phyloP scores from a whole-genome alignment of 352 stramenopile species.

The Phytophthora parvispora region DNA sequence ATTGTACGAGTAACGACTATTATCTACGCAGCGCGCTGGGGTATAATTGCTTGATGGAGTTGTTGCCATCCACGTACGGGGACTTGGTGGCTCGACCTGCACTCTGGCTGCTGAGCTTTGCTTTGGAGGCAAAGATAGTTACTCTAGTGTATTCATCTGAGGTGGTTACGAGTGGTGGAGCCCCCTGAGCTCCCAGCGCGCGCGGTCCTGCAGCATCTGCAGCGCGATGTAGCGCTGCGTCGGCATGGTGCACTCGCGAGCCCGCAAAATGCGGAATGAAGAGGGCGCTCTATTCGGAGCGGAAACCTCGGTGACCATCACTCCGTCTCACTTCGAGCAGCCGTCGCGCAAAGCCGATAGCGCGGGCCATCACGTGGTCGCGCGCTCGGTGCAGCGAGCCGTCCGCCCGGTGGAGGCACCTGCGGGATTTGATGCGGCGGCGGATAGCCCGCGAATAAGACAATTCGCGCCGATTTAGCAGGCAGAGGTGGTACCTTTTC shows the following conservation, averaged over 20 bases:
- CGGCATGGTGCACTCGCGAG: constrained; percentile 17
- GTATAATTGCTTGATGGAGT: not conserved
- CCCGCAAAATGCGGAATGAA: constrained; percentile 19
- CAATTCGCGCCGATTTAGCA: not conserved
- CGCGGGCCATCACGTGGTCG: constrained; percentile 10
- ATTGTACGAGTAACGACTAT: too few relatives aligned
- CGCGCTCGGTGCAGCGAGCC: not conserved
- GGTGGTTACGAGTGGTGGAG: not conserved
- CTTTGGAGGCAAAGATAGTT: not conserved
- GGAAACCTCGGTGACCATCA: constrained; percentile 7
- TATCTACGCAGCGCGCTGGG: too few relatives aligned
- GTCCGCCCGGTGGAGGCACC: constrained; percentile 21
- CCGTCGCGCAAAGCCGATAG: constrained; percentile 16
- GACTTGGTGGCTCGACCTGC: not conserved
- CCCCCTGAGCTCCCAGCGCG: constrained; percentile 4
- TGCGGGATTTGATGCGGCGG: constrained; percentile 8
- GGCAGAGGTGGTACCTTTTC: not conserved
- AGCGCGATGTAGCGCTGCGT: constrained; percentile 40
- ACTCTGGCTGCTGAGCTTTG: not conserved
- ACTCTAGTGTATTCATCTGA: not conserved
- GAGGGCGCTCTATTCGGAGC: constrained; percentile 3
- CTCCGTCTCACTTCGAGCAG: constrained; percentile 3
- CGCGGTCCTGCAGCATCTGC: constrained; percentile 39
- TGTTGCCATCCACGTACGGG: not conserved
- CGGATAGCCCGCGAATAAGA: not conserved